Evolutionary conservation across 2,329 filamentous ascomycete genomes (phyloP), one percentile per base, ranked within the genome.

Genomic region (Lecanoromycetidae sp.): DNA sequence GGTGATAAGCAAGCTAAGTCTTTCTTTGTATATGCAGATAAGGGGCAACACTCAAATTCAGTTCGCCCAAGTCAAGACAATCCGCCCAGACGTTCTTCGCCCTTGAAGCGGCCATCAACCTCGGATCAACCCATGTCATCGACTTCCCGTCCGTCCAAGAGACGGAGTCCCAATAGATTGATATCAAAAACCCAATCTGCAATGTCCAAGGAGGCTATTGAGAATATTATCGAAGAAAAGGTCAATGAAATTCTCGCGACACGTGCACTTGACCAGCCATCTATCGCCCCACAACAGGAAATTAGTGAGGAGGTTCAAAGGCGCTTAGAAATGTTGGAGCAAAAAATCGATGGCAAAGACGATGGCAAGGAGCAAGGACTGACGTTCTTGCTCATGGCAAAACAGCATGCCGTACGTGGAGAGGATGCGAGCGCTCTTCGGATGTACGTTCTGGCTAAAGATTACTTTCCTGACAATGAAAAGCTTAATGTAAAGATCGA

Each of bases 191-290:
- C 20, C 52, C 52, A 65, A 55, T 54, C 57, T 53, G 52, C 57
- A 63, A 54, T 74, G 69, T 62, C 72, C 55, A 76, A 66, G 15
- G 82, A 79, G 10, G 81, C 80, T 44, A 93, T 96, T 51, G 88
- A 95, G 61, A 85, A 87, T 32, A 80, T 95, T 67, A 87, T 96
- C 1, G 85, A 94, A 63, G 85, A 83, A 57, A 94, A 94, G 58
- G 85, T 96, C 1, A 82, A 83, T 50, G 87, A 94, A 66, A 87
- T 91, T 29, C 71, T 96, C 1, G 87, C 88, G 0, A 80, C 82
- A n/a, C 77, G 82, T 44, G 78, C 76, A 1, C 60, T 77, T 13
- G 74, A 75, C 52, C 77, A 81, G 65, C 57, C 63, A 9, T 56
- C 61, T 20, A 47, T 45, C 53, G 62, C 55, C 52, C 66, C 55